Evolutionary conservation across 2,329 filamentous ascomycete species (phyloP), one percentile per base, ranked within the genome.

Genomic region (Herpotrichia juniperi): DNA sequence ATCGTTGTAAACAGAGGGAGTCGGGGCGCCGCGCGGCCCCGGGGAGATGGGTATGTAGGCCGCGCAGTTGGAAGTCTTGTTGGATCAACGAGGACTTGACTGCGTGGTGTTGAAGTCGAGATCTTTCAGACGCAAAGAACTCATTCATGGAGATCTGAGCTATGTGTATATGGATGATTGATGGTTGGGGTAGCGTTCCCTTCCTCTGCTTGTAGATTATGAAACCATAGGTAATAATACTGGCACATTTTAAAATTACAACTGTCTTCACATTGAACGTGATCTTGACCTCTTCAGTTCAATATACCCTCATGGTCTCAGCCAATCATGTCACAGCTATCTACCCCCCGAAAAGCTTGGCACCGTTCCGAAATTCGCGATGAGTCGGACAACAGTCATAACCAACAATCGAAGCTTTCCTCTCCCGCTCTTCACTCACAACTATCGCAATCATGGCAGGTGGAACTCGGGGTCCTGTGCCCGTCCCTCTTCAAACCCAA

Each of bases 401-500:
- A 50, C 17, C 30, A 48, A 25, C 39, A 43, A 51, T 14, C n/a
- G 17, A 31, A 16, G 4, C 7, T 12, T 19, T 51, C 64, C 62
- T 56, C 59, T 58, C 58, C 60, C 54, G 56, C 53, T 44, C n/a
- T 48, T 54, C 51, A 58, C 51, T 54, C 51, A 48, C 46, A 48
- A 57, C 40, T 21, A 50, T 48, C 47, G 42, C 62, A 57, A 72
- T 54, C 48, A 79, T 79, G 77, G 71, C 75, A 54, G 73, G 71
- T 59, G 76, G 76, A 67, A 73, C 71, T 57, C 74, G 78, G 56
- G 78, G 78, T 59, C 76, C 78, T 31, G 78, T 80, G 56, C 78
- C 78, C 39, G 75, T 79, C 39, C 74, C 73, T 31, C 58, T 65
- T 50, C 64, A 73, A 46, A 66, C 72, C 46, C 72, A 73, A 55